Evolutionary conservation across 441 rosid species (phyloP).

Genomic region (Adansonia grandidieri): DNA sequence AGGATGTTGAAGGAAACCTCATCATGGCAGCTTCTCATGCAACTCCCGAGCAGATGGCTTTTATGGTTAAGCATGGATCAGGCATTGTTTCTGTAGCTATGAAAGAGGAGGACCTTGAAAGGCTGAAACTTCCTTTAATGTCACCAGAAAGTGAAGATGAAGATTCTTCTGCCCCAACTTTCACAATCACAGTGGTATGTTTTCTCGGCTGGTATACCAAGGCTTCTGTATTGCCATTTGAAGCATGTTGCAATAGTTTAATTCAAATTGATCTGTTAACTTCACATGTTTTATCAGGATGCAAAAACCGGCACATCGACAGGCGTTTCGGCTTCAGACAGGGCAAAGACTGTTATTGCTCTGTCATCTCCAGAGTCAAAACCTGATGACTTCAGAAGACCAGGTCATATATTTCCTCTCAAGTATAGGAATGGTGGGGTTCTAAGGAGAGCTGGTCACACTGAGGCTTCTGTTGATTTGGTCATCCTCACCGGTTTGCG

Average conservation of each 20-base stretch:
- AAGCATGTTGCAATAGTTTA: not conserved
- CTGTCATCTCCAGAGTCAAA: conserved; percentile 61
- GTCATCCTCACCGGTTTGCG: conserved; percentile 58
- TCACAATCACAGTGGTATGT: conserved; percentile 75
- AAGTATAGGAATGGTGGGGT: conserved; percentile 85
- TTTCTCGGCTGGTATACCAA: not conserved
- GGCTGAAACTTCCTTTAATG: conserved; percentile 79
- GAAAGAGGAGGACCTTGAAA: conserved; percentile 73
- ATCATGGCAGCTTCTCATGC: conserved; percentile 70
- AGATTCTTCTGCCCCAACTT: conserved; percentile 83
- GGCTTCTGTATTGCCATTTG: not conserved
- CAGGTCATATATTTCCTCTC: conserved; percentile 92
- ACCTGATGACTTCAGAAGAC: conserved; percentile 73
- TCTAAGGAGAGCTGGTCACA: conserved; percentile 83
- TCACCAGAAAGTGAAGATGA: conserved; percentile 76
- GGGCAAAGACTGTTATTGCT: conserved; percentile 67
- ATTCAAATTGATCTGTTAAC: not conserved
- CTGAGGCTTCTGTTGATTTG: conserved; percentile 86
- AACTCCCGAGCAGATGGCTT: conserved; percentile 58
- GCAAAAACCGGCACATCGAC: conserved; percentile 64
- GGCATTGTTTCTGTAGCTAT: conserved; percentile 83
- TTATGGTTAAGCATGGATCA: conserved; percentile 69
- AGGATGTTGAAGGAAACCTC: conserved; percentile 75
- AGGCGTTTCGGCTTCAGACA: conserved; percentile 78
- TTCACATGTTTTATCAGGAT: conserved; percentile 46